Evolutionary conservation across 108 stramenopile species (phyloP).

Genomic region (Chaetoceros muelleri): DNA sequence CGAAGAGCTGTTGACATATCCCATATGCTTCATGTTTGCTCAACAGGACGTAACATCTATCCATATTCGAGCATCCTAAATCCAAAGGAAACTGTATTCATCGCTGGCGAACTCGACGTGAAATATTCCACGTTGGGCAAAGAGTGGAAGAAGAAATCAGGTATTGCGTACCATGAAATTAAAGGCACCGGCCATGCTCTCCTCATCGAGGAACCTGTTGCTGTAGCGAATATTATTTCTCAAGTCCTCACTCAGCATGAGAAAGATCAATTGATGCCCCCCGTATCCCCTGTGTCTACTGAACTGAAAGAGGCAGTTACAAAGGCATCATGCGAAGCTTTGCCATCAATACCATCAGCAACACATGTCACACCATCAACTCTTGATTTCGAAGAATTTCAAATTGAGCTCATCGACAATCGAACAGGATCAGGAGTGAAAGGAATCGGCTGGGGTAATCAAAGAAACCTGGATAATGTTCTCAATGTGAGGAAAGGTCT

Average conservation of each 20-base stretch:
- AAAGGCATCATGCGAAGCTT: slow-evolving; percentile 21
- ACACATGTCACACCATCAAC: slow-evolving; percentile 4
- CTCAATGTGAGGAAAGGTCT: slow-evolving; percentile 39
- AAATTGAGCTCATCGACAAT: slow-evolving; percentile 26
- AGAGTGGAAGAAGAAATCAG: slow-evolving; percentile 19
- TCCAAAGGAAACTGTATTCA: slow-evolving; percentile 37
- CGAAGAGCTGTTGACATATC: slow-evolving; percentile 43
- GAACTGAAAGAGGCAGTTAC: slow-evolving; percentile 9
- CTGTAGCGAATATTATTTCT: slow-evolving; percentile 30
- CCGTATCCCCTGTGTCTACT: no score
- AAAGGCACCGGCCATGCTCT: slow-evolving; percentile 60
- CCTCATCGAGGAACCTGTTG: slow-evolving; percentile 40
- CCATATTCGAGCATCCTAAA: slow-evolving; percentile 35
- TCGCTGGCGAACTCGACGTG: slow-evolving; percentile 54
- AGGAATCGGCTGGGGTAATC: slow-evolving; percentile 71
- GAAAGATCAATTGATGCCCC: no score
- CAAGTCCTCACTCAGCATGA: slow-evolving; percentile 17
- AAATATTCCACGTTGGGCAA: slow-evolving; percentile 55
- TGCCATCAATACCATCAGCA: slow-evolving; percentile 2
- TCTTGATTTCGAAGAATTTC: slow-evolving; percentile 52
- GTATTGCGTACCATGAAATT: slow-evolving; percentile 24
- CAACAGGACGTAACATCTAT: slow-evolving; percentile 29
- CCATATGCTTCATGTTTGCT: slow-evolving; percentile 42
- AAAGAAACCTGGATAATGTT: slow-evolving; percentile 19
- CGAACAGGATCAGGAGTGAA: slow-evolving; percentile 25